Conservation (phyloP, 2,329 filamentous ascomycete species). For the Zelopaecilomyces penicillatus region DNA sequence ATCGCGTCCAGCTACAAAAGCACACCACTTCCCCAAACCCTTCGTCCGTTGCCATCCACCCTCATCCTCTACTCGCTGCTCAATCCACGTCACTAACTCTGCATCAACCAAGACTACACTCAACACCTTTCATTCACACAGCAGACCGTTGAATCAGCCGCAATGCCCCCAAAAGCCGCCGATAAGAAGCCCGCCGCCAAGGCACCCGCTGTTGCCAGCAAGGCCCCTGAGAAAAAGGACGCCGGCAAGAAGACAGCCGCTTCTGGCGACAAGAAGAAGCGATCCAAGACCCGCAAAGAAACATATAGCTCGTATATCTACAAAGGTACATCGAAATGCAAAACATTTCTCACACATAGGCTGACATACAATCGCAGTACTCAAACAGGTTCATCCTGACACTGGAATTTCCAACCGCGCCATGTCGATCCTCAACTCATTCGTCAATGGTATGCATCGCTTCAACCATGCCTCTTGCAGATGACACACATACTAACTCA, state of each 20-base stretch:
- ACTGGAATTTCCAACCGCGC: slow-evolving; percentile 99
- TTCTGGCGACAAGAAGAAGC: slow-evolving; percentile 99
- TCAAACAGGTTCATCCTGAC: slow-evolving; percentile 99
- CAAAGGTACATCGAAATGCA: slow-evolving; percentile 63
- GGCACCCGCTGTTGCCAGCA: slow-evolving; percentile 69
- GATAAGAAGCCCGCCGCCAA: slow-evolving; percentile 99
- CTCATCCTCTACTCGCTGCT: slow-evolving; percentile 25
- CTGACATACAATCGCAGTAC: slow-evolving; percentile 50
- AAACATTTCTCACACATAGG: background rate
- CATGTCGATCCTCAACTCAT: slow-evolving; percentile 99
- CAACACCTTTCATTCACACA: slow-evolving; percentile 16
- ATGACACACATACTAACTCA: background rate
- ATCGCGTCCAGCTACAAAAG: slow-evolving; percentile 55
- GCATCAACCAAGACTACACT: slow-evolving; percentile 9
- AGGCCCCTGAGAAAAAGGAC: slow-evolving; percentile 90
- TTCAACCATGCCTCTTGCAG: background rate
- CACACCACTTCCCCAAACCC: slow-evolving; percentile 43
- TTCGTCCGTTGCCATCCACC: slow-evolving; percentile 36
- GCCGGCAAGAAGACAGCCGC: slow-evolving; percentile 99
- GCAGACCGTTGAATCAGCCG: slow-evolving; percentile 29
- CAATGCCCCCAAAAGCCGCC: slow-evolving; percentile 95
- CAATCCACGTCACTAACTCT: slow-evolving; percentile 18
- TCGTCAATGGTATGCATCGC: slow-evolving; percentile 76
- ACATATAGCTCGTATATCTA: slow-evolving; percentile 99
- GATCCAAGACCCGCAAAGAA: slow-evolving; percentile 99